These are phyloP conservation scores for Agrocybe pediades DNA, from an alignment of 768 basidiomycete genomes.

Conservation along the genomic window DNA sequence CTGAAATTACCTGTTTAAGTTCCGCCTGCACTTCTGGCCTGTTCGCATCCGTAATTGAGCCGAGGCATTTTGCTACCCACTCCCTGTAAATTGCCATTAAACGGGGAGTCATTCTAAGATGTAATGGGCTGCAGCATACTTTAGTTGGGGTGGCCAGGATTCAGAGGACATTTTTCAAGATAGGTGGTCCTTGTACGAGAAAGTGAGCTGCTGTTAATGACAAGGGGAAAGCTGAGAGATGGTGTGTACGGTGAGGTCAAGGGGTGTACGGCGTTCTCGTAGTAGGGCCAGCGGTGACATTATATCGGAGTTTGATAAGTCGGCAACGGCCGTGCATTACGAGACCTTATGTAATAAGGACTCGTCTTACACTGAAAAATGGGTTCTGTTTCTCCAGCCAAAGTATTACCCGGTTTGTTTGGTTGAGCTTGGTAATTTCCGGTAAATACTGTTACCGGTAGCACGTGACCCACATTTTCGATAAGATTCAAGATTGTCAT, in stretches of 20 bases:
- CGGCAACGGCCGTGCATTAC: conserved; percentile 4
- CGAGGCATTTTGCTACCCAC: conserved; percentile 93
- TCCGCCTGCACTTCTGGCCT: conserved; percentile 88
- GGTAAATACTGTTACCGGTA: no score
- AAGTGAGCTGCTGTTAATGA: background rate
- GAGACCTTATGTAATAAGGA: background rate
- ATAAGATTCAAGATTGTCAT: no score
- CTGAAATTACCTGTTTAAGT: conserved; percentile 95
- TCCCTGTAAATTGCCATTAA: conserved; percentile 51
- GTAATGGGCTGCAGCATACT: conserved; percentile 43
- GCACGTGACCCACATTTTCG: no score
- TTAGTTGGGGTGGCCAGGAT: conserved; percentile 80
- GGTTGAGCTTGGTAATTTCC: no score
- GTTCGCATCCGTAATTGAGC: conserved; percentile 89
- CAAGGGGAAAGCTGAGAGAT: background rate
- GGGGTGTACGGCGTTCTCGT: background rate
- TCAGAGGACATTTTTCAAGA: conserved; percentile 62
- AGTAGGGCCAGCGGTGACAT: conserved; percentile 4
- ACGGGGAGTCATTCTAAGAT: background rate
- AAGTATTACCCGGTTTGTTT: no score
- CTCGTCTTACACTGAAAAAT: no score
- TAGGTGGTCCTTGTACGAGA: conserved; percentile 1
- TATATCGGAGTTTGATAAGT: conserved; percentile 8
- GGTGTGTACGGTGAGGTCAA: background rate
- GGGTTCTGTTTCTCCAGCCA: no score